A percentile compares a stretch with the other conserved stretches of the same genome.
Conservation (phyloP, 306 rosid genomes). For the Quercus aquifolioides region DNA sequence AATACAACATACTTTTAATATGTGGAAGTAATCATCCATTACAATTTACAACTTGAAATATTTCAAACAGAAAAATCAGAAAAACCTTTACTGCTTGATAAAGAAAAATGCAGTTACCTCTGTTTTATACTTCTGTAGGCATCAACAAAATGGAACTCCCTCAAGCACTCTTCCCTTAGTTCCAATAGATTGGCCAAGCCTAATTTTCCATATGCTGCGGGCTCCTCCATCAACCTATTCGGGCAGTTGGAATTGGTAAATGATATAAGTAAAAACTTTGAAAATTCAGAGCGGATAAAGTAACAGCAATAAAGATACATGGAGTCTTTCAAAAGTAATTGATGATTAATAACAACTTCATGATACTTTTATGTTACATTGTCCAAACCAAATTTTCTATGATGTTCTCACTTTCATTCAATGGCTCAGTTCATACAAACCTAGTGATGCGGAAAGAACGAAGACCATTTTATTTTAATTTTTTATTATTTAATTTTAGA, state of each 20-base stretch:
- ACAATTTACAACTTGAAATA: background rate
- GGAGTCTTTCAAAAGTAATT: background rate
- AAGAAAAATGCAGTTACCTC: constrained; percentile 44
- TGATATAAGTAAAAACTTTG: background rate
- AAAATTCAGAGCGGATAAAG: background rate
- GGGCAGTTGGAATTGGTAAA: constrained; percentile 19
- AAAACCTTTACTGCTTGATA: constrained; percentile 7
- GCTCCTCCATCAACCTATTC: constrained; percentile 95
- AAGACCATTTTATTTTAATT: too few species aligned
- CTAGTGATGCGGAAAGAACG: background rate
- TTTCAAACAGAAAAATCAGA: background rate
- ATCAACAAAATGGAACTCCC: constrained; percentile 96
- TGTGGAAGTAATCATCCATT: background rate
- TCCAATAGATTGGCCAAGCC: constrained; percentile 94
- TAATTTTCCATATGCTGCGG: constrained; percentile 92
- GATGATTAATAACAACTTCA: background rate
- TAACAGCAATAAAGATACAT: background rate
- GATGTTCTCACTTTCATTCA: background rate
- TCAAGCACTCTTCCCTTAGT: constrained; percentile 98
- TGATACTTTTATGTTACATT: background rate
- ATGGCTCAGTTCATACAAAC: background rate
- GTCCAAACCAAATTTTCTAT: background rate
- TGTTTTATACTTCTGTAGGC: constrained; percentile 94
- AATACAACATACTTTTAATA: background rate
- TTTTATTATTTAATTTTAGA: too few species aligned